Conservation (phyloP, 352 stramenopile species). For the Phytophthora melonis region DNA sequence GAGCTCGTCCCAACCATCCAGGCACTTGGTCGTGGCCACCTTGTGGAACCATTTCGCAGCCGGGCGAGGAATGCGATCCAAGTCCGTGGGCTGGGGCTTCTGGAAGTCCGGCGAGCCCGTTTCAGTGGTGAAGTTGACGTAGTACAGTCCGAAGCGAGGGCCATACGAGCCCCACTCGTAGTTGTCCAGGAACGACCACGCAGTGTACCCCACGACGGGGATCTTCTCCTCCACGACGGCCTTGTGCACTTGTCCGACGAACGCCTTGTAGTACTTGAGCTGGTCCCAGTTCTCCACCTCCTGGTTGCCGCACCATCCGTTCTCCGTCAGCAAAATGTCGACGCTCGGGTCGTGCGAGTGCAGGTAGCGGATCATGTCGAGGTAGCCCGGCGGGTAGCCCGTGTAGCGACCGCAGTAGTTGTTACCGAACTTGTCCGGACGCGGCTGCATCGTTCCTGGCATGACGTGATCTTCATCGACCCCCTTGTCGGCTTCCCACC, state of each 20-base stretch:
- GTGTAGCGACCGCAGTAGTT: constrained; percentile 48
- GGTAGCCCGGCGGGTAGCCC: constrained; percentile 61
- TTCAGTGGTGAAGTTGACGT: constrained; percentile 37
- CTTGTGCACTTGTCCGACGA: constrained; percentile 40
- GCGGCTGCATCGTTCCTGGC: constrained; percentile 33
- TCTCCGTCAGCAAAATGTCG: constrained; percentile 54
- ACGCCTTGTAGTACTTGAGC: constrained; percentile 21
- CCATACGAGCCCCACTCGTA: constrained; percentile 39
- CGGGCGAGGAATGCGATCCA: constrained; percentile 45
- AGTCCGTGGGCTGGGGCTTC: constrained; percentile 13
- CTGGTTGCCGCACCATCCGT: constrained; percentile 59
- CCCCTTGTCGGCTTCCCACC: constrained; percentile 54
- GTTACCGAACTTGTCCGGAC: constrained; percentile 27
- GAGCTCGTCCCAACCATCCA: constrained; percentile 21
- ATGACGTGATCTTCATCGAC: constrained; percentile 54
- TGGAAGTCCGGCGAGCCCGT: constrained; percentile 13
- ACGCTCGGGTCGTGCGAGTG: constrained; percentile 46
- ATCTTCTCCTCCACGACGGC: constrained; percentile 40
- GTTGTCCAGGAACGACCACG: constrained; percentile 28
- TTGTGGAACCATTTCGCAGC: constrained; percentile 45
- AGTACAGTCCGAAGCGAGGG: constrained; percentile 44
- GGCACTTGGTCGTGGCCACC: constrained; percentile 15
- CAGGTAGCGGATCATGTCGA: constrained; percentile 58
- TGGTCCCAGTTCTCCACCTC: constrained; percentile 55
- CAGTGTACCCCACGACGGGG: constrained; percentile 31